Percentiles rank a stretch among this genome's conserved stretches.
phyloP scores from a whole-genome alignment of 1,284 basidiomycete genomes.

The Moesziomyces sp. region DNA sequence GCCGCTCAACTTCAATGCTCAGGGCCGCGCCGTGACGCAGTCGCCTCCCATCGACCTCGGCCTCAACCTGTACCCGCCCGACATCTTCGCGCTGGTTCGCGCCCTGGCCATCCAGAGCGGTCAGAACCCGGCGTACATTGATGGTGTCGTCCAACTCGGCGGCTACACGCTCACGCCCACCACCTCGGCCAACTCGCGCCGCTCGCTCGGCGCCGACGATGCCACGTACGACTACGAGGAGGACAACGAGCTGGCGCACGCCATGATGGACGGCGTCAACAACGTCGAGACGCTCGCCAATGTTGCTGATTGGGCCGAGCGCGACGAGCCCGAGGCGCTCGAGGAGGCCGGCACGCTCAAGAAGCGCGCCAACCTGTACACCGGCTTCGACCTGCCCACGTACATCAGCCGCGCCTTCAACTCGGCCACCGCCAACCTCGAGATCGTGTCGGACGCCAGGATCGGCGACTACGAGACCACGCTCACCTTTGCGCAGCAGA shows the following conservation, averaged over 20 bases:
- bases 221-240: constrained; percentile 45
- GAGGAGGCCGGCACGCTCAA: constrained; percentile 70
- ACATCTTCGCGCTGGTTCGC: constrained; percentile 78
- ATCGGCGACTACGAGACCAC: constrained; percentile 78
- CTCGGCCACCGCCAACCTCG: constrained; percentile 75
- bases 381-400: constrained; percentile 76
- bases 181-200: constrained; percentile 46
- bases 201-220: constrained; percentile 26
- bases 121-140: constrained; percentile 75
- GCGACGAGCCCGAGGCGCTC: constrained; percentile 19
- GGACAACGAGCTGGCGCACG: constrained; percentile 51
- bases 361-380: constrained; percentile 68
- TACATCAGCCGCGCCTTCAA: constrained; percentile 78
- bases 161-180: constrained; percentile 75
- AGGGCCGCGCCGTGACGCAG: constrained; percentile 73
- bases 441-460: constrained; percentile 73
- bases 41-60: constrained; percentile 75
- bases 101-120: constrained; percentile 76
- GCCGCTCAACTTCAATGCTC: constrained; percentile 72
- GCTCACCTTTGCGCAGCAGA: constrained; percentile 74
- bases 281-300: constrained; percentile 67
- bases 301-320: constrained; percentile 48
- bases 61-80: constrained; percentile 79
- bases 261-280: constrained; percentile 51
- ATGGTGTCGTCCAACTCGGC: constrained; percentile 77